These are phyloP conservation scores for Crassisporium funariophilum DNA, from an alignment of 768 basidiomycete species.

Conservation along the genomic window DNA sequence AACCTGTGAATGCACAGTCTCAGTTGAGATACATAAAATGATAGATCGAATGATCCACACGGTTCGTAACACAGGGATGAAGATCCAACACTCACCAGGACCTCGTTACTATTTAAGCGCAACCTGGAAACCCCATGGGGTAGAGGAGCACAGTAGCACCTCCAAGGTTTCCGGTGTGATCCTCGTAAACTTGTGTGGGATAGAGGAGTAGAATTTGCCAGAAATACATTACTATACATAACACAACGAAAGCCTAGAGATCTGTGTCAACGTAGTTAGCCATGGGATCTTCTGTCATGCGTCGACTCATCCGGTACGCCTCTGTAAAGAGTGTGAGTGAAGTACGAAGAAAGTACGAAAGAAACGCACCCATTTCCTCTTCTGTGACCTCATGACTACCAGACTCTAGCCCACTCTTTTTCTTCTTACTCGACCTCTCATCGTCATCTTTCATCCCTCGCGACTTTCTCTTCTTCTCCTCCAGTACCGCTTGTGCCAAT, in stretches of 20 bases:
- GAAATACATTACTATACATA: conserved; percentile 12
- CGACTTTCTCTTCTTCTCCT: conserved; percentile 80
- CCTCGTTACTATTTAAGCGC: no score
- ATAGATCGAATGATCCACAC: no score
- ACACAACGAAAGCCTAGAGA: conserved; percentile 7
- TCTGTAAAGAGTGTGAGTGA: conserved; percentile 49
- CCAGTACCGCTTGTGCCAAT: conserved; percentile 68
- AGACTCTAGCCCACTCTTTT: conserved; percentile 48
- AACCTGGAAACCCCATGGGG: no score
- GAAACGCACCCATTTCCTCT: conserved; percentile 73
- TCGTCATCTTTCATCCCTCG: conserved; percentile 55
- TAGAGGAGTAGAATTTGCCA: background rate
- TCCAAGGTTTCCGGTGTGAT: no score
- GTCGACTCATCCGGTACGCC: conserved; percentile 85
- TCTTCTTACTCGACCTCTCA: conserved; percentile 61
- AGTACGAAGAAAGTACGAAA: conserved; percentile 1
- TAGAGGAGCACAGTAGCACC: no score
- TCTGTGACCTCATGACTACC: conserved; percentile 84
- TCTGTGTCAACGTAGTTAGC: conserved; percentile 81
- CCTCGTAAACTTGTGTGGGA: no score
- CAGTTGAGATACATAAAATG: no score
- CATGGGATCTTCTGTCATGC: conserved; percentile 88
- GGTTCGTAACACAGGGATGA: no score
- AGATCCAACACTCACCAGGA: no score
- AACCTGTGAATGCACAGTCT: no score